These are phyloP conservation scores for Blastomyces gilchristii DNA, from an alignment of 2,329 filamentous ascomycete genomes.

Conservation along the genomic window DNA sequence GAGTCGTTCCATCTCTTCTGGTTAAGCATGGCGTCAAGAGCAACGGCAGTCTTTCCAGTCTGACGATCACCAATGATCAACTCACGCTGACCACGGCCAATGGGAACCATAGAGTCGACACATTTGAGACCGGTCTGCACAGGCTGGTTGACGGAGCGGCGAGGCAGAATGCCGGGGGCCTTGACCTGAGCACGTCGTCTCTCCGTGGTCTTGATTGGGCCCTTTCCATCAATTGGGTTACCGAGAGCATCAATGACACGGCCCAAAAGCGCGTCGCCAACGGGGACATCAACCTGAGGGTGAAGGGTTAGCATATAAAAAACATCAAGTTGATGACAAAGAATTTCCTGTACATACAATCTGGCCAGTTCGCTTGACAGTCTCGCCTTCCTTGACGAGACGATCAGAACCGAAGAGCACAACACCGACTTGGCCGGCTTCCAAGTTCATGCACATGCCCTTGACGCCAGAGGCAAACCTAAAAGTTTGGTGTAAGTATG, in stretches of 20 bases:
- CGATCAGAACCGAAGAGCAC: slow-evolving; percentile 99
- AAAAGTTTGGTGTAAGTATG: slow-evolving; percentile 20
- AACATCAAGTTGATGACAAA: background rate
- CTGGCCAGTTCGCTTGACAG: slow-evolving; percentile 97
- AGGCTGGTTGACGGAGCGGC: slow-evolving; percentile 93
- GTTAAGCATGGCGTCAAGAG: slow-evolving; percentile 96
- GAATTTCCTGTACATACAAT: slow-evolving; percentile 59
- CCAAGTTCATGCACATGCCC: slow-evolving; percentile 99
- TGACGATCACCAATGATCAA: slow-evolving; percentile 99
- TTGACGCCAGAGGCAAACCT: slow-evolving; percentile 99
- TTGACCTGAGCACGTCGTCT: slow-evolving; percentile 96
- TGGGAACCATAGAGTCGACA: slow-evolving; percentile 98
- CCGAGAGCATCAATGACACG: slow-evolving; percentile 98
- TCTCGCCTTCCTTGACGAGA: slow-evolving; percentile 99
- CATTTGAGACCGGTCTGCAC: slow-evolving; percentile 99
- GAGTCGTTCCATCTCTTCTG: slow-evolving; percentile 94
- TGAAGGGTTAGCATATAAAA: background rate
- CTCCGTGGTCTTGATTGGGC: slow-evolving; percentile 83
- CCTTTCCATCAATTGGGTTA: slow-evolving; percentile 99
- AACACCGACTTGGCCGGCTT: slow-evolving; percentile 99
- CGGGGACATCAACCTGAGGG: slow-evolving; percentile 81
- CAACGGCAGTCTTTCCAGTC: slow-evolving; percentile 98
- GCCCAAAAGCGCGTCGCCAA: slow-evolving; percentile 84
- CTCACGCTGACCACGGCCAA: slow-evolving; percentile 99
- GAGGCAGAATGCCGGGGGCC: slow-evolving; percentile 95